Evolutionary conservation across 208 protist genomes (phyloP).

Genomic region (Trypanosoma lewisi): DNA sequence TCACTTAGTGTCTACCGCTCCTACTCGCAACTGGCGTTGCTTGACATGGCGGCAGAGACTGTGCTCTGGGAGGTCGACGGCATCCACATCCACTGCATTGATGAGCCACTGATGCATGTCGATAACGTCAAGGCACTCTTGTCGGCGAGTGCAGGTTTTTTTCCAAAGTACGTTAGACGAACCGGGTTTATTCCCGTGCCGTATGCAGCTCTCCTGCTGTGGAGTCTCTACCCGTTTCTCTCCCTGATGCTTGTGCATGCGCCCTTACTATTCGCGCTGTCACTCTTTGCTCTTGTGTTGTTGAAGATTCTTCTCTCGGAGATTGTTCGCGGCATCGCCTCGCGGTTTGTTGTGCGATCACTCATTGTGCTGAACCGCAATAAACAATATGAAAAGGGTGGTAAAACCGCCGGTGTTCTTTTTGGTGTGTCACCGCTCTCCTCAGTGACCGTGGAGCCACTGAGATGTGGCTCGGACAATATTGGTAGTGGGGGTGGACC

Average conservation of each 20-base stretch:
- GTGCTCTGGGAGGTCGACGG: constrained; percentile 39
- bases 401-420: not conserved
- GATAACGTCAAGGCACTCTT: constrained; percentile 23
- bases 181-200: constrained; percentile 41
- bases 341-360: constrained; percentile 35
- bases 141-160: constrained; percentile 36
- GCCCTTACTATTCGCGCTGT: constrained; percentile 29
- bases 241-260: constrained; percentile 20
- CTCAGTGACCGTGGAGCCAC: not conserved
- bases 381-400: not conserved
- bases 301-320: constrained; percentile 33
- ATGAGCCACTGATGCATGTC: constrained; percentile 5
- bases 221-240: constrained; percentile 34
- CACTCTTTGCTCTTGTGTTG: constrained; percentile 16
- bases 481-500: not conserved
- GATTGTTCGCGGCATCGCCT: constrained; percentile 23
- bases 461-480: too few species aligned
- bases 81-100: constrained; percentile 18
- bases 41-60: constrained; percentile 41
- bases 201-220: constrained; percentile 45
- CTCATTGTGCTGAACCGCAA: constrained; percentile 13
- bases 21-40: constrained; percentile 42
- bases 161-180: constrained; percentile 41
- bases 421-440: constrained; percentile 25
- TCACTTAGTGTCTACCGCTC: constrained; percentile 53